Conservation (phyloP, 306 rosid species). For the Vigna trinervia region DNA sequence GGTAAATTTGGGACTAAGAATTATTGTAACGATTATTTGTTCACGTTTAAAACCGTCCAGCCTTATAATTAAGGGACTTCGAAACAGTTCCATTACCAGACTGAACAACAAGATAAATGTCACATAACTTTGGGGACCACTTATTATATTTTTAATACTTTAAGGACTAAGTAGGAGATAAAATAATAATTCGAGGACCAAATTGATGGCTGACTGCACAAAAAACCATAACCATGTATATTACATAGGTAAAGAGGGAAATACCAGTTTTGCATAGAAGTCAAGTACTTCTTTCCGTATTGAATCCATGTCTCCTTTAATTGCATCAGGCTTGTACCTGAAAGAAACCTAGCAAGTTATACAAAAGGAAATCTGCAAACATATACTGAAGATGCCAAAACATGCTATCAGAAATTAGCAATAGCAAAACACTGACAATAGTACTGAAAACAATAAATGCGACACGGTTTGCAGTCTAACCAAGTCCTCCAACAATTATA, state of each 20-base stretch:
- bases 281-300: constrained; percentile 76
- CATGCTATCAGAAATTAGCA: constrained; percentile 21
- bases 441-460: constrained; percentile 25
- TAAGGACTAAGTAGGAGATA: no score
- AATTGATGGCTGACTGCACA: no score
- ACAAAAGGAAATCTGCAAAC: constrained; percentile 25
- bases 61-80: no score
- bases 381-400: constrained; percentile 25
- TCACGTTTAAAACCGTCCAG: no score
- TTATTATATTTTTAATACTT: no score
- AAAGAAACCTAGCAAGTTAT: constrained; percentile 35
- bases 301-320: constrained; percentile 97
- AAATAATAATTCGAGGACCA: no score
- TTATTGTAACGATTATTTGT: no score
- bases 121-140: no score
- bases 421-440: constrained; percentile 23
- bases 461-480: constrained; percentile 24
- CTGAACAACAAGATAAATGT: no score
- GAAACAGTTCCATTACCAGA: no score
- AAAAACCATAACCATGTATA: neutral
- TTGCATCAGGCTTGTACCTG: constrained; percentile 92
- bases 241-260: neutral
- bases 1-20: no score
- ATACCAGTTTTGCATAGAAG: constrained; percentile 70
- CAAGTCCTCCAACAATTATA: constrained; percentile 34